These are phyloP conservation scores for Chlorella sp. DNA, from an alignment of 139 green algal genomes.

Conservation along the genomic window DNA sequence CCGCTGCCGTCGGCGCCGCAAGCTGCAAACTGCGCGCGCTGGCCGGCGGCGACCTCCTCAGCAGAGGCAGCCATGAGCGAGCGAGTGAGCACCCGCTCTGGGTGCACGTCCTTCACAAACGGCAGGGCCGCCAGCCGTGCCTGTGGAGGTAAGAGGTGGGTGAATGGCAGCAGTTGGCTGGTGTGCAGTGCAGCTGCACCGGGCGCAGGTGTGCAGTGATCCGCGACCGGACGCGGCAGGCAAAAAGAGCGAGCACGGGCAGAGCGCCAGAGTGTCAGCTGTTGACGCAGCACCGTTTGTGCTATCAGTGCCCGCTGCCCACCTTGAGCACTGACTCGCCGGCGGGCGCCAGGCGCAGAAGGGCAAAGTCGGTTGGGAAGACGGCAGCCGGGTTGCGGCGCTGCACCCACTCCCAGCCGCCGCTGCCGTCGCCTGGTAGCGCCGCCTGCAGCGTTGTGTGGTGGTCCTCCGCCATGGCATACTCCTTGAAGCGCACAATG, in stretches of 20 bases:
- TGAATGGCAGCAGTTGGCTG: too few relatives aligned
- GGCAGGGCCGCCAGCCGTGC: constrained; percentile 29
- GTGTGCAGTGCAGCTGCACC: too few relatives aligned
- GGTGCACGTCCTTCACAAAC: constrained; percentile 75
- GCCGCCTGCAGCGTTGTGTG: constrained; percentile 31
- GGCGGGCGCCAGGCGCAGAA: constrained; percentile 53
- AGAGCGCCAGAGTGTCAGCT: too few relatives aligned
- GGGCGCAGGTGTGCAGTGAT: too few relatives aligned
- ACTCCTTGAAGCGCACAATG: constrained; percentile 80
- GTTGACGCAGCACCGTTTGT: too few relatives aligned
- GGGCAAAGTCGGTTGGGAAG: constrained; percentile 87
- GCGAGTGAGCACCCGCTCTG: constrained; percentile 59
- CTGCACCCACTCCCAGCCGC: constrained; percentile 70
- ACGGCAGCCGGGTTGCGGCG: constrained; percentile 68
- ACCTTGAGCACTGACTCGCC: constrained; percentile 37
- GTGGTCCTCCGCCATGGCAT: constrained; percentile 55
- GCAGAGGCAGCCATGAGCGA: constrained; percentile 45
- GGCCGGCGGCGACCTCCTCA: constrained; percentile 8
- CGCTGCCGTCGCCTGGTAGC: constrained; percentile 7
- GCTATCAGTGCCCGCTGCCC: too few relatives aligned
- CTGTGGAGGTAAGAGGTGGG: constrained; percentile 32
- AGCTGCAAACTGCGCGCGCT: background rate
- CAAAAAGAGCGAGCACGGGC: too few relatives aligned
- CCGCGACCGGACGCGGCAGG: too few relatives aligned
- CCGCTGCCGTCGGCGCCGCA: background rate